These are phyloP conservation scores for Rhipidocladum racemiflorum DNA, from an alignment of 176 grass and related monocot genomes.

Conservation along the genomic window DNA sequence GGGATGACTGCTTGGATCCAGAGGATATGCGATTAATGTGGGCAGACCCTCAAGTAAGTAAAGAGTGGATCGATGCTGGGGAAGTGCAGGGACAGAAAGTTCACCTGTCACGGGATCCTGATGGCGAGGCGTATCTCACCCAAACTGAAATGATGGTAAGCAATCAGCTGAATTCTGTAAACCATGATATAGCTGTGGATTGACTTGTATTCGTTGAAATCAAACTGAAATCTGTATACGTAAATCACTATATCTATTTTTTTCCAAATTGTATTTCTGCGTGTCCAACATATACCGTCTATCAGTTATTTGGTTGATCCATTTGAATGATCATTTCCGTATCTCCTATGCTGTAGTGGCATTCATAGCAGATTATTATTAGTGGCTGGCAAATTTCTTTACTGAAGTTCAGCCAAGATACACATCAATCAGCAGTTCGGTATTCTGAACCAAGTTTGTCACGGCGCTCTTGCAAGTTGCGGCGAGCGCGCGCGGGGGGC, in stretches of 20 bases:
- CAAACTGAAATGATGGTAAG: slow-evolving; percentile 89
- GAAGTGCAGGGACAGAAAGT: slow-evolving; percentile 71
- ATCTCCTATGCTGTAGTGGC: background rate
- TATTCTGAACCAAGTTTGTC: too few species aligned
- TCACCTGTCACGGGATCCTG: slow-evolving; percentile 88
- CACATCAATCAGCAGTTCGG: background rate
- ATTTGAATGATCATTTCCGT: background rate
- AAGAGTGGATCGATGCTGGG: slow-evolving; percentile 90
- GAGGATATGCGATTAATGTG: slow-evolving; percentile 79
- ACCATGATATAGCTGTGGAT: slow-evolving; percentile 11
- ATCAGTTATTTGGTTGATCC: slow-evolving; percentile 4
- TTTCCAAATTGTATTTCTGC: background rate
- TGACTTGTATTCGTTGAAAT: background rate
- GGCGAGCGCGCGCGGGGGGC: too few species aligned
- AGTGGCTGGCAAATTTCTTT: background rate
- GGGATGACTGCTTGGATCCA: slow-evolving; percentile 87
- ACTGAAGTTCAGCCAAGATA: background rate
- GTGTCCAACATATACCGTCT: background rate
- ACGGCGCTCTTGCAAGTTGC: too few species aligned
- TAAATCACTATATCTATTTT: slow-evolving; percentile 15
- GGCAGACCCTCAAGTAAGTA: slow-evolving; percentile 64
- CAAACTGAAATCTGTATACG: background rate
- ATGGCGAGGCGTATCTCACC: slow-evolving; percentile 83
- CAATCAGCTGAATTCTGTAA: background rate
- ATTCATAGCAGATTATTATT: background rate